A percentile compares a stretch with the other conserved stretches of the same genome.
Conservation (phyloP, 345 rosid genomes). For the Excoecaria agallocha region DNA sequence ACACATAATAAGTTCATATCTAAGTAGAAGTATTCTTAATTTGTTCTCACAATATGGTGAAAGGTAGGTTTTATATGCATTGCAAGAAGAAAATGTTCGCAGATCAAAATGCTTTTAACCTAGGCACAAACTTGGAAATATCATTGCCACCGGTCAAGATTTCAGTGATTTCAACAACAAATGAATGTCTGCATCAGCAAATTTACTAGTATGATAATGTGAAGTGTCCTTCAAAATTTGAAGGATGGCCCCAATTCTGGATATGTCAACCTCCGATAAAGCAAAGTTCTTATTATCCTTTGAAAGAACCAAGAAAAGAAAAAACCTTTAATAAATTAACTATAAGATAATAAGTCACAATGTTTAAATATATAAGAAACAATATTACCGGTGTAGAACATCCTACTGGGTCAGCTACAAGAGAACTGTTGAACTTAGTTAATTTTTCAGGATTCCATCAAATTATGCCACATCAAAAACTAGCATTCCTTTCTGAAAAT, state of each 20-base stretch:
- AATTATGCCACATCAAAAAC: conserved; percentile 84
- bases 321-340: conserved; percentile 8
- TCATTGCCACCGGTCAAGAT: conserved; percentile 78
- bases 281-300: conserved; percentile 62
- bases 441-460: conserved; percentile 94
- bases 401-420: conserved; percentile 59
- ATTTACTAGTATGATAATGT: conserved; percentile 73
- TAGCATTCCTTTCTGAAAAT: conserved; percentile 91
- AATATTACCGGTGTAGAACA: conserved; percentile 7
- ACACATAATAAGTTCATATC: not conserved
- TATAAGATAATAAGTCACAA: conserved; percentile 1
- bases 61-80: not conserved
- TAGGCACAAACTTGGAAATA: conserved; percentile 75
- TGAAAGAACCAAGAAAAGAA: conserved; percentile 23
- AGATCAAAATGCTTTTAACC: not conserved
- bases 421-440: conserved; percentile 63
- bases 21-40: not conserved
- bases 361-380: conserved; percentile 12
- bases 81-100: not conserved
- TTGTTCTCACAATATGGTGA: not conserved
- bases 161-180: conserved; percentile 69
- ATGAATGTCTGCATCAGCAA: conserved; percentile 66
- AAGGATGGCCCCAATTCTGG: conserved; percentile 58
- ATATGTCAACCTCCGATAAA: conserved; percentile 60
- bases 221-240: conserved; percentile 91